These are phyloP conservation scores for Fusarium xyrophilum DNA, from an alignment of 2,329 filamentous ascomycete species.

Conservation along the genomic window DNA sequence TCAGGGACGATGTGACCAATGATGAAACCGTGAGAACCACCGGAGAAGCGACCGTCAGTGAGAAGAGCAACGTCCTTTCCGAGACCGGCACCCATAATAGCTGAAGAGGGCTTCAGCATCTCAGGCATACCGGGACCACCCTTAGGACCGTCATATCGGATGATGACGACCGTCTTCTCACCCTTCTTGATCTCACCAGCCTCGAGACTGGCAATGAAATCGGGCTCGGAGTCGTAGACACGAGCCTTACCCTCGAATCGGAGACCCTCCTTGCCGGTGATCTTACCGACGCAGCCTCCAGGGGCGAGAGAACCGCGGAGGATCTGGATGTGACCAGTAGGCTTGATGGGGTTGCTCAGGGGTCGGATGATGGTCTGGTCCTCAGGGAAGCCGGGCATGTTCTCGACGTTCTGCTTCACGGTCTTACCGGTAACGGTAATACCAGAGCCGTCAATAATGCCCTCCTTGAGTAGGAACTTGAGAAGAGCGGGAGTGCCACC, in stretches of 20 bases:
- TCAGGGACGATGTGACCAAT: slow-evolving; percentile 90
- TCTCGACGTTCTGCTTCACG: slow-evolving; percentile 81
- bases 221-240: slow-evolving; percentile 83
- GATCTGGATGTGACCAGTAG: slow-evolving; percentile 87
- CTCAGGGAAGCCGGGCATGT: slow-evolving; percentile 74
- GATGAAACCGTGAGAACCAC: slow-evolving; percentile 84
- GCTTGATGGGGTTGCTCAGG: slow-evolving; percentile 83
- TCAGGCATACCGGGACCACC: slow-evolving; percentile 95
- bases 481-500: slow-evolving; percentile 87
- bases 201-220: slow-evolving; percentile 80
- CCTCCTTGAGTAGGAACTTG: slow-evolving; percentile 84
- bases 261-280: slow-evolving; percentile 92
- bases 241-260: slow-evolving; percentile 80
- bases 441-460: slow-evolving; percentile 79
- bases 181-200: slow-evolving; percentile 79
- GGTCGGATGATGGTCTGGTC: slow-evolving; percentile 85
- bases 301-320: slow-evolving; percentile 85
- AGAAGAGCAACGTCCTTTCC: slow-evolving; percentile 77
- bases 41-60: slow-evolving; percentile 78
- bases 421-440: slow-evolving; percentile 91
- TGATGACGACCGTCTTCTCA: slow-evolving; percentile 88
- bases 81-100: slow-evolving; percentile 89
- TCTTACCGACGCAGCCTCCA: slow-evolving; percentile 88
- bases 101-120: slow-evolving; percentile 90
- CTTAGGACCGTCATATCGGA: slow-evolving; percentile 92